Base-by-base conservation (phyloP, 139 green algal species). In the Microglena sp. region DNA sequence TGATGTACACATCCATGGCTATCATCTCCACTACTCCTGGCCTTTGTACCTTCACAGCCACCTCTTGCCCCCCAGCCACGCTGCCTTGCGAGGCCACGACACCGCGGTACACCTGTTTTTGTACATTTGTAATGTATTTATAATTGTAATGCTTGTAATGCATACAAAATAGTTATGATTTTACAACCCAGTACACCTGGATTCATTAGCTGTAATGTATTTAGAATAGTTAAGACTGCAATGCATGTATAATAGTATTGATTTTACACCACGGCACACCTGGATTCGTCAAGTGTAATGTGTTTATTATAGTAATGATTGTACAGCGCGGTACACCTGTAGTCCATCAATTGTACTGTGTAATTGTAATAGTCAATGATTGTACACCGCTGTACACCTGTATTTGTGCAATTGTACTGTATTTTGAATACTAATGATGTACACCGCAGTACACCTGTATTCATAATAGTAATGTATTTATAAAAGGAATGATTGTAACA, bases 1-100 rank as follows among this genome's bases (percentile, higher is more conserved):
- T 67, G 43, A 96, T 86, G 74, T 81, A 90, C 5, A 92, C 74
- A 69, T 96, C 90, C 34, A 92, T 63, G 2, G 79, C 83, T 29
- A 96, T 93, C 57, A 73, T 70, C 54, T 86, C 69, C 4, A 77
- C 71, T 44, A 96, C 86, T 2, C 84, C 81, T 6, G 90, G 89
- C 5, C 90, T 77, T 77, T 96, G 90, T 34, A 74, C 76, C 72
- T 92, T 92, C 34, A 92, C 81, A 1, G 84, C 87, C 33, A 92
- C 86, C 55, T 77, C 65, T n/a, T n/a, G n/a, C n/a, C n/a, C n/a
- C n/a, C n/a, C n/a, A n/a, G n/a, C n/a, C n/a, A n/a, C n/a, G 27
- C 34, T 27, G 3, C 80, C 76, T 6, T 55, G 64, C 0, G 45
- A 32, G 0, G 66, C 46, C 68, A 90, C 59, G 24, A 26, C 28